Conservation (phyloP, 768 basidiomycete genomes). For the Botryobasidium botryosum region DNA sequence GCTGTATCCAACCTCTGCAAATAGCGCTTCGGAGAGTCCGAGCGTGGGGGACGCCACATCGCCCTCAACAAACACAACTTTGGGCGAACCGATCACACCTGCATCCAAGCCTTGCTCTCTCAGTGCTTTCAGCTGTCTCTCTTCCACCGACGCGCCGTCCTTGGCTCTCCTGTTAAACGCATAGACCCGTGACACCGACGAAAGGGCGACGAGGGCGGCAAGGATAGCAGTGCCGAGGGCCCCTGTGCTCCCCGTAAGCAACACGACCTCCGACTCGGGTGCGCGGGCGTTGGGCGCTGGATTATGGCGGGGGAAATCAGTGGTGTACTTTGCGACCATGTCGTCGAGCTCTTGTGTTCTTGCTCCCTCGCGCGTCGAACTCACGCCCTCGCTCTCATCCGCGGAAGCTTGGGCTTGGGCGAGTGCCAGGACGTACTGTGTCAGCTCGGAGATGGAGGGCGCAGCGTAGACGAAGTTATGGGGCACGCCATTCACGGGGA, state of each 20-base stretch:
- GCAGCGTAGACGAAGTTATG: slow-evolving; percentile 8
- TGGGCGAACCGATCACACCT: slow-evolving; percentile 1
- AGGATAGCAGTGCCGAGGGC: slow-evolving; percentile 8
- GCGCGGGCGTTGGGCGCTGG: background rate
- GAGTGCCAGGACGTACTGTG: background rate
- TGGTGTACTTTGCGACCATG: slow-evolving; percentile 6
- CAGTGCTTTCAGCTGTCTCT: slow-evolving; percentile 3
- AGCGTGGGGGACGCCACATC: slow-evolving; percentile 2
- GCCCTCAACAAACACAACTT: slow-evolving; percentile 9
- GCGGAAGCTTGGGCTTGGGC: no score
- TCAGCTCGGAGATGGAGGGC: slow-evolving; percentile 2
- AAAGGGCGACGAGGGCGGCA: slow-evolving; percentile 2
- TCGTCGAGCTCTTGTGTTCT: background rate
- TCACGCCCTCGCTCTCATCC: no score
- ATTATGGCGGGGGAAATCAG: slow-evolving; percentile 4
- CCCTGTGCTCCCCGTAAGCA: slow-evolving; percentile 7
- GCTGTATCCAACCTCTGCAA: slow-evolving; percentile 1
- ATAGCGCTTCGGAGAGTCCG: background rate
- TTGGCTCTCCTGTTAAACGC: slow-evolving; percentile 2
- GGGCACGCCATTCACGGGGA: slow-evolving; percentile 10
- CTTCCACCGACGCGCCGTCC: background rate
- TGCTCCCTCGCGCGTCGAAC: no score
- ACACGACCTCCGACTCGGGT: slow-evolving; percentile 4
- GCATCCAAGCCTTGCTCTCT: slow-evolving; percentile 3
- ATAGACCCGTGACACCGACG: slow-evolving; percentile 1